Evolutionary conservation across 2,329 filamentous ascomycete species (phyloP), one percentile per base, ranked within the genome.

Genomic region (Grosmannia penicillata): DNA sequence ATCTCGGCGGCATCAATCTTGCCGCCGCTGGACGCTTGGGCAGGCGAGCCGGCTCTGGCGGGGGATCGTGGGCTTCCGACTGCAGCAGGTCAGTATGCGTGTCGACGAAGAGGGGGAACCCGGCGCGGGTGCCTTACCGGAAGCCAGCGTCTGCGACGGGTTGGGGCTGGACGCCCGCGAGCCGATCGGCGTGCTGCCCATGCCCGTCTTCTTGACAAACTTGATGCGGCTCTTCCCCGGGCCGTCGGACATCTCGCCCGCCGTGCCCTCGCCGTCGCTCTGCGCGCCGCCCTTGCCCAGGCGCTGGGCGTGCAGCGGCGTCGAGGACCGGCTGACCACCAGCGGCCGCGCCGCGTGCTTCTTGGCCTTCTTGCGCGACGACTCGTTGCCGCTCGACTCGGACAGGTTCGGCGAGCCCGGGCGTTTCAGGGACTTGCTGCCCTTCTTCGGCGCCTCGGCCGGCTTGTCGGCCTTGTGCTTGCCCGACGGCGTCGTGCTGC

Each of bases 341-440:
- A 64, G 55, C 13, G 68, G 67, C 14, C 62, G 53, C 3, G 54
- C 56, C 2, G 59, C 58, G 44, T 74, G 70, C 54, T 80, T 81
- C 61, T 79, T 82, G 53, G 81, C 74, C 54, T 71, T 73, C 60
- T 91, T 86, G 47, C 81, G 79, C 19, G 78, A 75, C 1, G 83
- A 89, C 55, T 96, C 89, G 49, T 87, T 93, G 38, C 85, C 89
- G 54, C 85, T 93, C 9, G 85, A 85, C 54, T 96, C 89, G 2
- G 86, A 95, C 24, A 82, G 68, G 46, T 87, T 81, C 4, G 87
- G 85, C 14, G 86, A 94, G 15, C 86, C 85, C 24, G 83, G 72
- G 23, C 89, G 78, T 62, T 95, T 95, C 37, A 89, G 70, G 24
- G 66, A 68, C 51, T 75, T 77, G 49, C n/a, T n/a, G n/a, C 58